Conservation (phyloP, 2,329 filamentous ascomycete species). For the Meredithiella fracta region DNA sequence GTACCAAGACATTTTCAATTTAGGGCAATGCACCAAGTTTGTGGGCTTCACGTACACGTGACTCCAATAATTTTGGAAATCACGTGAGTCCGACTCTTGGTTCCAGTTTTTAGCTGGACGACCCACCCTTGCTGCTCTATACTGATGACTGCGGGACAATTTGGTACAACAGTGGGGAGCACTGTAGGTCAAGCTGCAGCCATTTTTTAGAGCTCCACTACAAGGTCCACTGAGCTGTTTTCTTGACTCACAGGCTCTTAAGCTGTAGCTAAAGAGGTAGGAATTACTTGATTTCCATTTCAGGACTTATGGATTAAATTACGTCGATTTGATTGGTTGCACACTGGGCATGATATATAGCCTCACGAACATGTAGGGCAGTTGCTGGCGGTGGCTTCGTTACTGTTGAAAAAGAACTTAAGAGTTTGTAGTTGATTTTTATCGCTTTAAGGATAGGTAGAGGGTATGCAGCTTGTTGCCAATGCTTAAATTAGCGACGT, state of each 20-base stretch:
- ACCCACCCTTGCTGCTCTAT: background rate
- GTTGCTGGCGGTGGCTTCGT: too few species aligned
- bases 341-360: too few species aligned
- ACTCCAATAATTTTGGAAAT: background rate
- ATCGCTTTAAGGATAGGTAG: too few species aligned
- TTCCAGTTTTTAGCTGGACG: background rate
- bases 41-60: conserved; percentile 14
- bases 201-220: conserved; percentile 1
- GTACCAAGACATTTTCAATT: conserved; percentile 14
- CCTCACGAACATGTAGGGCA: too few species aligned
- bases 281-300: background rate
- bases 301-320: background rate
- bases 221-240: conserved; percentile 9
- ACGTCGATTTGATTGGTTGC: conserved; percentile 7
- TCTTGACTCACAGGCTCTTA: conserved; percentile 7
- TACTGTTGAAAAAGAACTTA: too few species aligned
- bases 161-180: background rate
- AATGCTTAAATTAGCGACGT: too few species aligned
- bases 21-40: conserved; percentile 14
- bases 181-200: background rate
- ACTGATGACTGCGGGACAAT: background rate
- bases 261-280: background rate
- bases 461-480: too few species aligned
- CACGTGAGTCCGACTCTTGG: conserved; percentile 3
- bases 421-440: too few species aligned